phyloP scores from a whole-genome alignment of 805 yeast species.

The Barnettozyma sucrosica region DNA sequence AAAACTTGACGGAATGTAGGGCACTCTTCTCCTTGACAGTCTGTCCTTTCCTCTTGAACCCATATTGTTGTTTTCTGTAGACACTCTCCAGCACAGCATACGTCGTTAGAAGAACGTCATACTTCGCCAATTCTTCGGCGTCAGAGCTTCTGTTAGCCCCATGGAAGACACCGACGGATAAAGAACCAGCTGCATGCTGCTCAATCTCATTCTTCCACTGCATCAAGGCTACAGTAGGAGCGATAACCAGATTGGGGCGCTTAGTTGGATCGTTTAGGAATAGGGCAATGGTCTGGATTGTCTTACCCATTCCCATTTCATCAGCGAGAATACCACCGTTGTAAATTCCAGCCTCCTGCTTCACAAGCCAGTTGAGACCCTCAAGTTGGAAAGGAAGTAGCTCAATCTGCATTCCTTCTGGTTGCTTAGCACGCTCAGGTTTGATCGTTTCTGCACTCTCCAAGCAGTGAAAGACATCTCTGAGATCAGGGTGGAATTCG shows the following conservation, averaged over 20 bases:
- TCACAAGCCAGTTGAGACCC: constrained; percentile 83
- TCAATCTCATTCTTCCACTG: constrained; percentile 96
- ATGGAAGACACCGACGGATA: constrained; percentile 72
- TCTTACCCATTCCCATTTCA: constrained; percentile 99
- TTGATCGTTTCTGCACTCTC: constrained; percentile 39
- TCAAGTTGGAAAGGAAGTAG: constrained; percentile 89
- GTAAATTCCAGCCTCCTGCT: constrained; percentile 75
- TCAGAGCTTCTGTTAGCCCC: constrained; percentile 71
- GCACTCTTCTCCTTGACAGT: constrained; percentile 69
- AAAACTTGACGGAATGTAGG: constrained; percentile 68
- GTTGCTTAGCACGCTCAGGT: constrained; percentile 63
- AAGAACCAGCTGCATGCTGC: constrained; percentile 66
- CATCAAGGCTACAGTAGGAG: constrained; percentile 97
- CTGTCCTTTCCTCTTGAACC: constrained; percentile 70
- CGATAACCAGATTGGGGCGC: constrained; percentile 82
- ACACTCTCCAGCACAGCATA: constrained; percentile 89
- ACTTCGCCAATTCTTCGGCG: constrained; percentile 46
- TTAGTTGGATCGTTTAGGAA: constrained; percentile 63
- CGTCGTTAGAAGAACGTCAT: constrained; percentile 85
- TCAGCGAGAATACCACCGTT: constrained; percentile 94
- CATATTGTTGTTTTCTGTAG: constrained; percentile 74
- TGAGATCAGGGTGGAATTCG: constrained; percentile 73
- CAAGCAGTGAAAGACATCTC: constrained; percentile 63
- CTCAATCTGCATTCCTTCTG: constrained; percentile 65
- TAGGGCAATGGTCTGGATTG: constrained; percentile 90